Base-by-base conservation (phyloP, 768 basidiomycete genomes). In the Coprinopsis cinerea region DNA sequence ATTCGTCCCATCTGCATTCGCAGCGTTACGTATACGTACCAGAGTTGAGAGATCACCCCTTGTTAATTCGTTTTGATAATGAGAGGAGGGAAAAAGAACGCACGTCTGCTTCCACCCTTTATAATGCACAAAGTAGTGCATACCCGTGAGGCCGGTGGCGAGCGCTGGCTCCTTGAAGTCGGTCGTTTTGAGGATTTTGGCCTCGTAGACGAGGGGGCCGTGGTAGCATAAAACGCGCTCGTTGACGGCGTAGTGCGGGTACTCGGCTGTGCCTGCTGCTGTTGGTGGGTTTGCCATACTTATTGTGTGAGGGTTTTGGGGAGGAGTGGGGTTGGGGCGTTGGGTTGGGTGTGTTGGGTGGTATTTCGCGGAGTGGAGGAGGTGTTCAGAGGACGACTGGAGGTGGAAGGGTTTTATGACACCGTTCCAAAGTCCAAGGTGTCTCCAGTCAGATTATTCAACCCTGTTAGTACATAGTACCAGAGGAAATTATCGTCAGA, bases 61-160 rank as follows among this genome's bases (percentile, higher is more conserved):
- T 32, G 30, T 32, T 32, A 15, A 32, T 9, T 7, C 22, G 25
- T 27, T 44, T 14, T 25, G 15, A n/a, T 44, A 14, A 26, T 25
- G 25, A 13, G 13, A 40, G 18, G 39, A 54, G 34, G 40, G 34
- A 26, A 25, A 40, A 44, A 26, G 26, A 22, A 71, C 81, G 56
- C 63, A 94, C 92, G 91, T 94, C 66, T 92, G 88, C 65, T 97
- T 99, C 96, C 96, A 99, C 7, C 96, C 96, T 67, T 97, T 96
- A 76, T 99, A 99, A 66, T 99, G 96, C 32, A 99, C 94, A 53
- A 88, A 85, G 67, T 91, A 97, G 59, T 95, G 91, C 2, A 82
- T 79, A 4, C 94, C 95, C 2, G 77, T 65, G 9, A 67, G 63
- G 4, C 82, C 80, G 4, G 78, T 75, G 35, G 78, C 73, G 0